A percentile compares a stretch with the other conserved stretches of the same genome.
Evolutionary conservation across 2,329 filamentous ascomycete genomes (phyloP).

Genomic region (Claviceps sp.): DNA sequence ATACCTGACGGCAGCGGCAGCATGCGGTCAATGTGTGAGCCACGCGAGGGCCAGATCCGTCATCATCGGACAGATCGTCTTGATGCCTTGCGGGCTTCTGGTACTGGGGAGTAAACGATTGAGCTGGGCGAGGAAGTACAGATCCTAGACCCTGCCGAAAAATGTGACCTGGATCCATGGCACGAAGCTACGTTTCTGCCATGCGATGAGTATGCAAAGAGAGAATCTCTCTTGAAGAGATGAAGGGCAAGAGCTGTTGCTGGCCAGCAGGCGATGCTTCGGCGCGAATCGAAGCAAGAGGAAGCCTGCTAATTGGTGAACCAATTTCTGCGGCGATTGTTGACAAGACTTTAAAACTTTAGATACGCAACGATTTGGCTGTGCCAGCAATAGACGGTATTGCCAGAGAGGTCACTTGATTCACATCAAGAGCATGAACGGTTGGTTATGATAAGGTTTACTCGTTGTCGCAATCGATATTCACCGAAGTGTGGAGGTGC

Average conservation of each 20-base stretch:
- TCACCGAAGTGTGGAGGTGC: background rate
- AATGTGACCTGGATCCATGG: slow-evolving; percentile 46
- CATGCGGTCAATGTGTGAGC: slow-evolving; percentile 71
- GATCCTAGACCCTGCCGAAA: slow-evolving; percentile 44
- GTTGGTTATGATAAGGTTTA: background rate
- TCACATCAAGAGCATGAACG: background rate
- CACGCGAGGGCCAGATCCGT: slow-evolving; percentile 45
- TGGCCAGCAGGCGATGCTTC: background rate
- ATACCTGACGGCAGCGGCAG: slow-evolving; percentile 65
- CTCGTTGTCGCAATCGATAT: background rate
- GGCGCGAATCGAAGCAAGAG: slow-evolving; percentile 1
- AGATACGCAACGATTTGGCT: background rate
- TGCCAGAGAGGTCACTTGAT: background rate
- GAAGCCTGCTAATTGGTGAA: background rate
- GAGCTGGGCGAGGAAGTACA: slow-evolving; percentile 25
- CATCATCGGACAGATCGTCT: slow-evolving; percentile 33
- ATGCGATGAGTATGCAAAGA: background rate
- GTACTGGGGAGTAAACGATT: slow-evolving; percentile 18
- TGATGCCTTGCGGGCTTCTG: slow-evolving; percentile 16
- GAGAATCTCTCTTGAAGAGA: background rate
- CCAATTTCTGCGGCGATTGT: background rate
- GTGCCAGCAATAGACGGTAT: background rate
- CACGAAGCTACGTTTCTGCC: background rate
- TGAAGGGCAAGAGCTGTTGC: background rate
- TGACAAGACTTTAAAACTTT: background rate